Base-by-base conservation (phyloP, 2,329 filamentous ascomycete genomes). In the Xenoacremonium recifei region DNA sequence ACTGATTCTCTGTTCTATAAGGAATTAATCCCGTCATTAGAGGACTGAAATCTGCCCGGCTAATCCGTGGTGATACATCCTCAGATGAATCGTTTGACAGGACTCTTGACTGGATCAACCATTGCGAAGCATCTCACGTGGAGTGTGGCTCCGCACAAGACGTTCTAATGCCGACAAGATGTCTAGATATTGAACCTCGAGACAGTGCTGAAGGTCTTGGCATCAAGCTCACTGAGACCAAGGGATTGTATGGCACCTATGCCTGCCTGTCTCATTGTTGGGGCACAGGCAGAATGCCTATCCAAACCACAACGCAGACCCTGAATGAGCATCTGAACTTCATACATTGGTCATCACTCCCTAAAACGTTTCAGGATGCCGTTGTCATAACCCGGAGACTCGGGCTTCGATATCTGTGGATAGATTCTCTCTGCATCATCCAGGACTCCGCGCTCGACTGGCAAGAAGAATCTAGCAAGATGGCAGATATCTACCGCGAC, bases 181-280 rank as follows among this genome's bases (percentile, higher is more conserved):
- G 15, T 15, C 11, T 44, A 5, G 32, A 40, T 32, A 9, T 40
- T 20, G 32, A 21, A 2, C 18, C 15, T n/a, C 17, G 10, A 12
- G 16, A 9, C 17, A 21, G 20, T n/a, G 19, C 19, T 16, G 20
- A 27, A 3, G 16, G 23, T 19, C 15, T 6, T 12, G 36, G 16
- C 5, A 32, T 44, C 4, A 29, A 25, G 13, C 41, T 44, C 12
- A 20, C 18, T 18, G 37, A 31, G 18, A 36, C 41, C 4, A 21
- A 44, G 21, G 41, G 41, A 6, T 32, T 25, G 13, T 4, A 9
- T 19, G 37, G 41, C 3, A 44, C 37, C 4, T 44, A 44, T 25
- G 37, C 37, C 7, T 39, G 32, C 25, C 25, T 44, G n/a, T 44
- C 41, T 27, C 35, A 37, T 19, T 37, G 35, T 19, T 37, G 35